Percentiles rank a stretch among this genome's conserved stretches.
Conservation (phyloP, 2,329 filamentous ascomycete genomes). For the Lithohypha guttulata region DNA sequence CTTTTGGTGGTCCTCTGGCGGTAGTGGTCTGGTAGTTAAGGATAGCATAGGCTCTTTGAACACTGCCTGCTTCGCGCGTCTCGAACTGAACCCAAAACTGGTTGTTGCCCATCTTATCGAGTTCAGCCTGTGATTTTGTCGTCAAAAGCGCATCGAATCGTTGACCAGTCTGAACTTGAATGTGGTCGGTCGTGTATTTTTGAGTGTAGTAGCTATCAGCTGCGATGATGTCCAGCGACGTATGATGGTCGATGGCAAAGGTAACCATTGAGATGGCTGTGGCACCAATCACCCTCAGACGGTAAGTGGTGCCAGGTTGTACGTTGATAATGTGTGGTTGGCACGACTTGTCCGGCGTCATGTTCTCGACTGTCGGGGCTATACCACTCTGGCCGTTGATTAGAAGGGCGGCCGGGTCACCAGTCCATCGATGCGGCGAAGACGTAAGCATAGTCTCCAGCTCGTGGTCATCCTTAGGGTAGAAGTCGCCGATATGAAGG, state of each 20-base stretch:
- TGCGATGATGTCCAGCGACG: slow-evolving; percentile 47
- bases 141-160: slow-evolving; percentile 48
- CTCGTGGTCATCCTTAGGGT: slow-evolving; percentile 40
- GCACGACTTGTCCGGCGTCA: slow-evolving; percentile 25
- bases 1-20: background rate
- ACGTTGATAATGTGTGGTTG: slow-evolving; percentile 45
- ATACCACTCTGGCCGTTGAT: slow-evolving; percentile 47
- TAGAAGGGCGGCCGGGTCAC: slow-evolving; percentile 47
- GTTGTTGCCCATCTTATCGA: slow-evolving; percentile 27
- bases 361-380: slow-evolving; percentile 23
- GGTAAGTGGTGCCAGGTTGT: slow-evolving; percentile 50
- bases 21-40: slow-evolving; percentile 19
- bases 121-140: slow-evolving; percentile 35
- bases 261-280: slow-evolving; percentile 47
- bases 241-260: slow-evolving; percentile 48
- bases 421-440: slow-evolving; percentile 46
- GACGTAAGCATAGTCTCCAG: slow-evolving; percentile 42
- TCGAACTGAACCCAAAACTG: slow-evolving; percentile 34
- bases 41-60: slow-evolving; percentile 23
- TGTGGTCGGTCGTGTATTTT: slow-evolving; percentile 30
- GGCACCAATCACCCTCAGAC: slow-evolving; percentile 49
- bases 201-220: slow-evolving; percentile 41
- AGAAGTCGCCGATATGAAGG: slow-evolving; percentile 48
- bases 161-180: slow-evolving; percentile 50
- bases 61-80: slow-evolving; percentile 20